Conservation (phyloP, 2,329 filamentous ascomycete species). For the Colletotrichum cuscutae region DNA sequence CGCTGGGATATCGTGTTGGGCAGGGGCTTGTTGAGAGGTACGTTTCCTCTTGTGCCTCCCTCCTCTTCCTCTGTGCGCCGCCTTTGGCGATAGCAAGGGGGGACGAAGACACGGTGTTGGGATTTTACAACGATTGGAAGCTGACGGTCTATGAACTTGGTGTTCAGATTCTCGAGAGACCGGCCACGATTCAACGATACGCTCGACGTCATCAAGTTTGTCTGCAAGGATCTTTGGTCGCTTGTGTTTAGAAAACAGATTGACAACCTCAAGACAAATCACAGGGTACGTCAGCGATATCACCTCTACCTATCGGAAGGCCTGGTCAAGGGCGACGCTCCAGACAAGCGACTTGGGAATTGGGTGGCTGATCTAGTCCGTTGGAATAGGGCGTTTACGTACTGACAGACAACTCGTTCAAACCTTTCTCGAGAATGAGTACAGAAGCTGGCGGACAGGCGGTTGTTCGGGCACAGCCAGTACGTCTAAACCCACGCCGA, state of each 20-base stretch:
- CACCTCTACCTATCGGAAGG: neutral
- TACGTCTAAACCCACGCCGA: conserved; percentile 56
- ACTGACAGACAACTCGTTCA: conserved; percentile 91
- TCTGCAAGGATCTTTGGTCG: conserved; percentile 98
- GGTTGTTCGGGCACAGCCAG: conserved; percentile 80
- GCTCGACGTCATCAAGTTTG: conserved; percentile 95
- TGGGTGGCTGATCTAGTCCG: neutral
- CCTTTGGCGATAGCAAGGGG: neutral
- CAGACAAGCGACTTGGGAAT: neutral
- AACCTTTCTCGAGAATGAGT: conserved; percentile 89
- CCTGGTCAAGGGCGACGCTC: neutral
- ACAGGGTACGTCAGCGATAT: conserved; percentile 68
- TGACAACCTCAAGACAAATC: conserved; percentile 98
- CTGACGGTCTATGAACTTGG: neutral
- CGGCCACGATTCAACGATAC: conserved; percentile 90
- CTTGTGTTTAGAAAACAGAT: conserved; percentile 96
- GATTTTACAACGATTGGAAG: neutral
- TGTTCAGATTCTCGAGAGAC: conserved; percentile 78
- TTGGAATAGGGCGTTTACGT: conserved; percentile 85
- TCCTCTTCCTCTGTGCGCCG: neutral
- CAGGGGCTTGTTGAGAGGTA: conserved; percentile 92
- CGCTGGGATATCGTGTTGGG: conserved; percentile 89
- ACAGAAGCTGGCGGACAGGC: conserved; percentile 81
- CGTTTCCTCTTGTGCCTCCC: conserved; percentile 39
- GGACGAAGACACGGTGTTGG: neutral